phyloP scores from a whole-genome alignment of 257 asterid species.

The Hygrophila difformis region DNA sequence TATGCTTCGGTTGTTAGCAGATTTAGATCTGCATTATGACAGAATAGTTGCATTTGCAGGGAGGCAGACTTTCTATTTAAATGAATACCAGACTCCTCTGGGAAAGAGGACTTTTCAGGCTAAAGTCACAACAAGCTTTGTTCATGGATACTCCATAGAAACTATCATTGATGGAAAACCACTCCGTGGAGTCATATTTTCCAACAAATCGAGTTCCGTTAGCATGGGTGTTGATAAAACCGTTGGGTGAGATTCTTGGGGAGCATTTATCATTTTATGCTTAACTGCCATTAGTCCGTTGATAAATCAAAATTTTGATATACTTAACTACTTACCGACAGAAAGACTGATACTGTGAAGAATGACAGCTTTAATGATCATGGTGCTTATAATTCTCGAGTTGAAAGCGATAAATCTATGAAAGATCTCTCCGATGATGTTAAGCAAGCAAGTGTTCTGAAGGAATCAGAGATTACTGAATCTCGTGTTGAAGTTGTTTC shows the following conservation, averaged over 20 bases:
- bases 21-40: no score
- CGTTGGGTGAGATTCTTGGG: conserved; percentile 31
- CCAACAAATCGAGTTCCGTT: conserved; percentile 40
- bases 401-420: conserved; percentile 34
- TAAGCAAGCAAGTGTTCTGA: conserved; percentile 22
- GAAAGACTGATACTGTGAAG: conserved; percentile 44
- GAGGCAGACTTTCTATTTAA: conserved; percentile 39
- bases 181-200: conserved; percentile 75
- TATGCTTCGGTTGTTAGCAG: not conserved
- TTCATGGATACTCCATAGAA: conserved; percentile 66
- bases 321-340: conserved; percentile 19
- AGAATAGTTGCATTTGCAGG: conserved; percentile 40
- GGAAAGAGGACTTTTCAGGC: conserved; percentile 82
- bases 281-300: conserved; percentile 1
- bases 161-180: conserved; percentile 86
- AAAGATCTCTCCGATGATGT: conserved; percentile 23
- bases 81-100: conserved; percentile 39
- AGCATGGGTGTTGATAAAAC: conserved; percentile 32
- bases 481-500: conserved; percentile 30
- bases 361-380: conserved; percentile 25
- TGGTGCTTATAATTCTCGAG: conserved; percentile 26
- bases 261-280: conserved; percentile 10
- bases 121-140: conserved; percentile 59
- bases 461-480: conserved; percentile 26
- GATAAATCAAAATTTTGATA: conserved; percentile 8